These are phyloP conservation scores for Aspergillus hancockii DNA, from an alignment of 495 filamentous ascomycete species.

Conservation along the genomic window DNA sequence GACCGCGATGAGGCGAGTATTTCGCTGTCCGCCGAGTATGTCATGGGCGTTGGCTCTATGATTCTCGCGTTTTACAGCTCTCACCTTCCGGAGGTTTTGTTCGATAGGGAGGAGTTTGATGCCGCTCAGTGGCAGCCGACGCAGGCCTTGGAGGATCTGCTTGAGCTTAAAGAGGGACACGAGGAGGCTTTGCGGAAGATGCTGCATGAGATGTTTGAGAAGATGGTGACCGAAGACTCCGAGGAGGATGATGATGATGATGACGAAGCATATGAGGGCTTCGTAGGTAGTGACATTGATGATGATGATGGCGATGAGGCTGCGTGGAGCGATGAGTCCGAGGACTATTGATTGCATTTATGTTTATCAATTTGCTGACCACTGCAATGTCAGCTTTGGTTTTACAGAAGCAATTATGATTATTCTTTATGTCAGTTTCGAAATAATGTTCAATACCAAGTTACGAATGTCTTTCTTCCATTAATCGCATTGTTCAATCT, in stretches of 20 bases:
- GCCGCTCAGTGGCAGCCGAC: conserved; percentile 9
- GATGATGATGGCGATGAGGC: conserved; percentile 7
- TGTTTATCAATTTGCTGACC: background rate
- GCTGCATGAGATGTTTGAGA: conserved; percentile 11
- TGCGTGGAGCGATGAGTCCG: conserved; percentile 14
- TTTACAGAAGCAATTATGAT: too few relatives aligned
- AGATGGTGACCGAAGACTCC: conserved; percentile 7
- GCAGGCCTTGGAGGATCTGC: conserved; percentile 7
- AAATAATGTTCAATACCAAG: too few relatives aligned
- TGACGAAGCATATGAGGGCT: background rate
- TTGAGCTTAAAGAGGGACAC: conserved; percentile 7
- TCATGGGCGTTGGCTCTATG: conserved; percentile 13
- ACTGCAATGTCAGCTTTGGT: too few relatives aligned
- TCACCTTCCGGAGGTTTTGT: conserved; percentile 11
- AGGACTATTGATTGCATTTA: conserved; percentile 6
- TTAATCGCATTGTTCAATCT: too few relatives aligned
- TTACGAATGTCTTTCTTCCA: too few relatives aligned
- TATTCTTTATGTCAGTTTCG: too few relatives aligned
- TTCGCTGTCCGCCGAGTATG: conserved; percentile 16
- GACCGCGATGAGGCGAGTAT: conserved; percentile 13
- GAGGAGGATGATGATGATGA: conserved; percentile 10
- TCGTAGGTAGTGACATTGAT: background rate
- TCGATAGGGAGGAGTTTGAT: conserved; percentile 14
- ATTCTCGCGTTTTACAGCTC: conserved; percentile 9
- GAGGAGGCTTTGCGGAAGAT: conserved; percentile 11